phyloP scores from a whole-genome alignment of 352 stramenopile genomes.

The Phytophthora cactorum region DNA sequence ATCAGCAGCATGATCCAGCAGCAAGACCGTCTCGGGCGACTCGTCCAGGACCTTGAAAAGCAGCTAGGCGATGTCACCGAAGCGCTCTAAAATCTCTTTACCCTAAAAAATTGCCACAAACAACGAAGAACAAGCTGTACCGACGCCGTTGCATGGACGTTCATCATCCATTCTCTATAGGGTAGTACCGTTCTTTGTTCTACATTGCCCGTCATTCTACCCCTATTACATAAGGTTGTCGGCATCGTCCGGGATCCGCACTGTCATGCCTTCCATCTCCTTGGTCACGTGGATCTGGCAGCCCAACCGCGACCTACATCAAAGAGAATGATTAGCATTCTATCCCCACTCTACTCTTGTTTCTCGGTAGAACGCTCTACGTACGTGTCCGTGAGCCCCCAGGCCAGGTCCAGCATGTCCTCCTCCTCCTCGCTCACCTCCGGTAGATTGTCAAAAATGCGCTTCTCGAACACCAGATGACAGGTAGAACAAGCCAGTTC shows the following conservation, averaged over 20 bases:
- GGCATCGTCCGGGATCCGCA: slow-evolving; percentile 88
- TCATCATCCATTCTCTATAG: slow-evolving; percentile 8
- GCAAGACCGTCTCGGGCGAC: slow-evolving; percentile 52
- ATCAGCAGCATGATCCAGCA: slow-evolving; percentile 63
- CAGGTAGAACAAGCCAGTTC: slow-evolving; percentile 95
- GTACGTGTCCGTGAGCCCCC: slow-evolving; percentile 94
- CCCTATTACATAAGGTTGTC: slow-evolving; percentile 91
- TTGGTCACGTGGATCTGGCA: slow-evolving; percentile 93
- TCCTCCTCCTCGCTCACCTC: slow-evolving; percentile 94
- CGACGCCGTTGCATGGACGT: neutral
- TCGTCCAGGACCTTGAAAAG: slow-evolving; percentile 55
- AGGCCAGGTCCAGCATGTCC: slow-evolving; percentile 96
- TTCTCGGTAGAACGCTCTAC: slow-evolving; percentile 15
- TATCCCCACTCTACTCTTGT: neutral
- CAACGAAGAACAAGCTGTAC: neutral
- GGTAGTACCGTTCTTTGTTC: slow-evolving; percentile 15
- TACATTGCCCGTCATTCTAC: slow-evolving; percentile 20
- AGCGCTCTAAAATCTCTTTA: slow-evolving; percentile 1
- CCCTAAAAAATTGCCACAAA: neutral
- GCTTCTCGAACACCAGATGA: slow-evolving; percentile 92
- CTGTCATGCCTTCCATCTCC: slow-evolving; percentile 84
- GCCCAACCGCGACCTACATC: slow-evolving; percentile 74
- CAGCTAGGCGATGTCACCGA: slow-evolving; percentile 26
- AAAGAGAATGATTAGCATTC: slow-evolving; percentile 1
- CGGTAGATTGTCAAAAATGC: slow-evolving; percentile 88